Evolutionary conservation across 2,329 filamentous ascomycete genomes (phyloP).

Genomic region (Domatiomyces catenatus): DNA sequence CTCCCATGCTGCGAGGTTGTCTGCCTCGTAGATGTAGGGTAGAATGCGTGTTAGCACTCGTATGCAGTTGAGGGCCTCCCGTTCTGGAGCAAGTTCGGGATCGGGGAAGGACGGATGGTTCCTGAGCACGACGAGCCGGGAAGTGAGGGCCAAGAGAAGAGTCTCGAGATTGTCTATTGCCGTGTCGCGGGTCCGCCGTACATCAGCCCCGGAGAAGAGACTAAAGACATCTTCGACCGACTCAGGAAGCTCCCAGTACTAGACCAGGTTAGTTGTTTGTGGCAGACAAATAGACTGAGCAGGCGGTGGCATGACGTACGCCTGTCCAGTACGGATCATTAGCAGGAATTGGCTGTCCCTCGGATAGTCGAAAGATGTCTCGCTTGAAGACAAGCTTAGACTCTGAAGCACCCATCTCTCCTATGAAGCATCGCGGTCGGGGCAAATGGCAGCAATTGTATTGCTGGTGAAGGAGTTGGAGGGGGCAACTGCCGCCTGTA

Average conservation of each 20-base stretch:
- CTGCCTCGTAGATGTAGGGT: slow-evolving; percentile 83
- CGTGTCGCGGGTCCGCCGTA: slow-evolving; percentile 72
- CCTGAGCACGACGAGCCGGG: slow-evolving; percentile 63
- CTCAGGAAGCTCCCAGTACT: slow-evolving; percentile 98
- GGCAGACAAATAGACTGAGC: not conserved
- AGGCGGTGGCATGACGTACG: slow-evolving; percentile 37
- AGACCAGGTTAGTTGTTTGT: slow-evolving; percentile 15
- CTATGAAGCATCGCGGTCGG: slow-evolving; percentile 7
- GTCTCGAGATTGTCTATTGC: slow-evolving; percentile 82
- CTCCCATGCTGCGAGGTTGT: slow-evolving; percentile 71
- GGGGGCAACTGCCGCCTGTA: too few relatives aligned
- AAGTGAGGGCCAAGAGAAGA: slow-evolving; percentile 67
- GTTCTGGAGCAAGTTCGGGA: slow-evolving; percentile 63
- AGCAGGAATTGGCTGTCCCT: slow-evolving; percentile 71
- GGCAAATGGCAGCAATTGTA: not conserved
- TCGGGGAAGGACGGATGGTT: slow-evolving; percentile 87
- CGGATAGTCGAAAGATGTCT: slow-evolving; percentile 91
- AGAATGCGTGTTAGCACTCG: slow-evolving; percentile 76
- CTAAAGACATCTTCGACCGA: slow-evolving; percentile 93
- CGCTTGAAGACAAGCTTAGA: slow-evolving; percentile 98
- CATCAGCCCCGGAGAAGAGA: slow-evolving; percentile 76
- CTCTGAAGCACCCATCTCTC: slow-evolving; percentile 83
- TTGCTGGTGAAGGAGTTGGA: too few relatives aligned
- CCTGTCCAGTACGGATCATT: slow-evolving; percentile 88
- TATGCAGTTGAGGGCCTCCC: slow-evolving; percentile 88